phyloP scores from a whole-genome alignment of 2,329 filamentous ascomycete genomes.

The Aspergillus pseudoterreus region DNA sequence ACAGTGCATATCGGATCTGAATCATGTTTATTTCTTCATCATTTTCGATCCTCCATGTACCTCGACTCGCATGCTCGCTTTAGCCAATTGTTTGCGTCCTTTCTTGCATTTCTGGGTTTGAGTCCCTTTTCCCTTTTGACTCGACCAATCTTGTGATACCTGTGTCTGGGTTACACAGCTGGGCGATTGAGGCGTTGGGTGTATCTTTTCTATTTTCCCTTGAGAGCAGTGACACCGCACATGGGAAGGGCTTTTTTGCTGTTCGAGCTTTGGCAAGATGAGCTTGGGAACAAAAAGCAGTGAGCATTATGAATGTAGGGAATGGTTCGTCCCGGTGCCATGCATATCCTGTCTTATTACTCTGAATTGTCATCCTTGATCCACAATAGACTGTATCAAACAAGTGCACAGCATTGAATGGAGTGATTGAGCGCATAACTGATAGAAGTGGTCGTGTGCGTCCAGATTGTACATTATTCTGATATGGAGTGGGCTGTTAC shows the following conservation, averaged over 20 bases:
- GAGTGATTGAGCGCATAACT: not conserved
- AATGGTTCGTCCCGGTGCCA: not conserved
- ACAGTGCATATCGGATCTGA: slow-evolving; percentile 7
- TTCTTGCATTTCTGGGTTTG: slow-evolving; percentile 13
- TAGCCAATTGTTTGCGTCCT: slow-evolving; percentile 1
- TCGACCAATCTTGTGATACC: slow-evolving; percentile 22
- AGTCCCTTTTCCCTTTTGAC: slow-evolving; percentile 10
- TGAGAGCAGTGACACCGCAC: not conserved
- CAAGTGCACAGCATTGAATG: not conserved
- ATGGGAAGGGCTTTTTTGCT: not conserved
- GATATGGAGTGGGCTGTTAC: not conserved
- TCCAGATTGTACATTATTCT: not conserved
- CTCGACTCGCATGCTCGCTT: not conserved
- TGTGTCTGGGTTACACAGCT: slow-evolving; percentile 21
- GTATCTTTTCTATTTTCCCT: slow-evolving; percentile 4
- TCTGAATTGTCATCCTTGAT: not conserved
- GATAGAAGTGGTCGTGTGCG: not conserved
- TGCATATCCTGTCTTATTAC: slow-evolving; percentile 1
- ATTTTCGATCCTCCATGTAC: not conserved
- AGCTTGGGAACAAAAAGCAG: not conserved
- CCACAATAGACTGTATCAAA: slow-evolving; percentile 3
- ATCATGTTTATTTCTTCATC: slow-evolving; percentile 6
- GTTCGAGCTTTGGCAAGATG: slow-evolving; percentile 1
- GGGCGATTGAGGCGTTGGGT: slow-evolving; percentile 20
- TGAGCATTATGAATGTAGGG: not conserved